Evolutionary conservation across 116 monocot species (phyloP), one percentile per base, ranked within the genome.

Genomic region (Dioscorea cayenensis): DNA sequence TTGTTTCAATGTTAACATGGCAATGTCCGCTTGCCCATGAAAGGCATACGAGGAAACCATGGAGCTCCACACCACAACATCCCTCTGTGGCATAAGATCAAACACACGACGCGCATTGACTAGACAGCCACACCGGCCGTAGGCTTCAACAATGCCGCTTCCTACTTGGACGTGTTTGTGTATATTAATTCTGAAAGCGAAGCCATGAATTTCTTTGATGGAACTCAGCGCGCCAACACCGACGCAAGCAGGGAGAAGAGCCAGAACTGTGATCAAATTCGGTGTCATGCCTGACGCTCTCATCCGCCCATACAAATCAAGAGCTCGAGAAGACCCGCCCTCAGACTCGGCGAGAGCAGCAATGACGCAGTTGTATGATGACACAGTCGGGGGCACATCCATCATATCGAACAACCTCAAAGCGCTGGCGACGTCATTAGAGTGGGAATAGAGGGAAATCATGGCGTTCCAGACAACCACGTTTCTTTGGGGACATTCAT

Each of bases 11-110:
- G 72, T 52, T 0, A 75, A 59, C 77, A 81, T 81, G 1, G 89
- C 89, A 49, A 70, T 64, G 3, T 73, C 73, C 0, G 83, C 87
- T 21, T 70, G 48, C 1, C 94, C 94, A 32, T 89, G 82, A 59
- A 94, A 77, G 0, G 94, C 90, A 20, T 94, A 87, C 0, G 83
- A 83, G 0, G 89, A 94, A 0, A 87, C 72, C 84, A 94, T 79
- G 35, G 94, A 84, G 74, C 83, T 89, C 87, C 87, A 94, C 4
- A 79, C 79, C 14, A 89, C 87, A n/a, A 87, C 89, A 68, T 94
- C 94, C 36, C 85, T 80, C 50, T 75, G 71, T 19, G 43, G 0
- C 72, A 83, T 69, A 32, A 51, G 19, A 29, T 85, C 80, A 5
- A 94, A 87, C 11, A 87, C 49, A 2, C 58, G n/a, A 13, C 82